These are phyloP conservation scores for Aureobasidium namibiae DNA, from an alignment of 2,329 filamentous ascomycete genomes.

Conservation along the genomic window DNA sequence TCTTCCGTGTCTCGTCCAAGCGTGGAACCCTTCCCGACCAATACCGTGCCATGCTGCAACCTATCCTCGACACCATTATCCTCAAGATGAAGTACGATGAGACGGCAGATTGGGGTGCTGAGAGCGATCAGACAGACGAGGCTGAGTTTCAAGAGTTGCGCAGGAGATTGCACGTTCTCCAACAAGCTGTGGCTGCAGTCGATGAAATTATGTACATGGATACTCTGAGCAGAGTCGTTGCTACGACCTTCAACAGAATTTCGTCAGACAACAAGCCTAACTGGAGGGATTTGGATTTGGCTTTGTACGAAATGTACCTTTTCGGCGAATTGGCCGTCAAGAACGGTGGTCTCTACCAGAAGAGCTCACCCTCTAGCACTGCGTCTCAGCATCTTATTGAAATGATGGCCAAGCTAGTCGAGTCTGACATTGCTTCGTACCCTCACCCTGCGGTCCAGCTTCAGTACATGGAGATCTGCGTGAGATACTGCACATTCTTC, in stretches of 20 bases:
- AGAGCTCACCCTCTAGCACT: conserved; percentile 69
- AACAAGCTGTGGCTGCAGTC: conserved; percentile 85
- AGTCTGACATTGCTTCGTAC: conserved; percentile 79
- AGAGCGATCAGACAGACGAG: conserved; percentile 92
- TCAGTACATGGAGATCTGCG: conserved; percentile 98
- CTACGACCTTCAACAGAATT: conserved; percentile 73
- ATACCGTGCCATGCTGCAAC: conserved; percentile 74
- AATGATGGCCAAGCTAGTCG: conserved; percentile 95
- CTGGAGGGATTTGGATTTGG: conserved; percentile 92
- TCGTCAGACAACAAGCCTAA: conserved; percentile 68
- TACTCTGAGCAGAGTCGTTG: conserved; percentile 79
- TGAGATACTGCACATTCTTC: conserved; percentile 88
- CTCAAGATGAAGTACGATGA: conserved; percentile 97
- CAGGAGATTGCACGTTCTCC: conserved; percentile 79
- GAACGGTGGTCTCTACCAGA: conserved; percentile 76
- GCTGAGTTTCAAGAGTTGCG: conserved; percentile 94
- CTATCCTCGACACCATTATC: conserved; percentile 85
- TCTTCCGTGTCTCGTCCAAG: conserved; percentile 72
- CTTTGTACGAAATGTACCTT: conserved; percentile 88
- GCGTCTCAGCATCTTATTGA: conserved; percentile 74
- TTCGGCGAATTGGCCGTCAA: conserved; percentile 92
- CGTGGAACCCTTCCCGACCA: conserved; percentile 58
- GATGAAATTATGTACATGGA: conserved; percentile 85
- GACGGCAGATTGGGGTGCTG: conserved; percentile 84
- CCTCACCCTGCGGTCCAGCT: conserved; percentile 86